Evolutionary conservation across 2,329 filamentous ascomycete species (phyloP), one percentile per base, ranked within the genome.

Genomic region (Dothiorella sarmentorum): DNA sequence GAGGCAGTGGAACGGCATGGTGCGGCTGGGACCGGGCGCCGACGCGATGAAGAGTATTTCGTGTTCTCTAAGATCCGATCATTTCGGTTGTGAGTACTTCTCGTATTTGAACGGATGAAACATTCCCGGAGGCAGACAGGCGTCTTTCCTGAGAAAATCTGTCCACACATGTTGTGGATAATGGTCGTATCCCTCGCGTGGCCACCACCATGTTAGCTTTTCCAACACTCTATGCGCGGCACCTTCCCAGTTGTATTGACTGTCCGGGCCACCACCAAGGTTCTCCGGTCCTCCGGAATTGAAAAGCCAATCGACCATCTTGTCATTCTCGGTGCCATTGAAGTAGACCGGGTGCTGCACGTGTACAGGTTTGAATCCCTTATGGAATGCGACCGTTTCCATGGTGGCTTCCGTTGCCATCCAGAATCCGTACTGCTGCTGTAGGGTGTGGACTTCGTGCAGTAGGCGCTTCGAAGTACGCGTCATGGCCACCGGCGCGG

Each of bases 381-480:
- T 91, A 60, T 96, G 92, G 11, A 97, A 81, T 1, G 92, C 90
- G 1, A 90, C 85, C 0, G 89, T 94, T 1, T 88, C 87, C 0
- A 92, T 90, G 90, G 91, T 97, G 91, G 97, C 96, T 74, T 97
- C 93, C 0, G 91, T 89, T 71, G 96, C 96, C 77, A 94, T 95
- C 63, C 90, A 90, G 73, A 95, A 89, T 66, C 91, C 92, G 69
- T 88, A 87, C 66, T 90, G 82, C 24, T 92, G 96, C 77, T 96
- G 91, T 7, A 59, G 40, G 56, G 85, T 84, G 77, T 97, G 93
- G 93, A 97, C 97, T 15, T 87, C 87, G 61, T 85, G 78, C n/a
- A 97, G 81, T 45, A 97, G 84, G 44, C 85, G 85, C 47, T 86
- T 86, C 9, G 89, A 94, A 75, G 97, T 88, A 53, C 93, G 85